These are phyloP conservation scores for Zygosaccharomyces sapae DNA, from an alignment of 1,139 yeast species.

Conservation along the genomic window DNA sequence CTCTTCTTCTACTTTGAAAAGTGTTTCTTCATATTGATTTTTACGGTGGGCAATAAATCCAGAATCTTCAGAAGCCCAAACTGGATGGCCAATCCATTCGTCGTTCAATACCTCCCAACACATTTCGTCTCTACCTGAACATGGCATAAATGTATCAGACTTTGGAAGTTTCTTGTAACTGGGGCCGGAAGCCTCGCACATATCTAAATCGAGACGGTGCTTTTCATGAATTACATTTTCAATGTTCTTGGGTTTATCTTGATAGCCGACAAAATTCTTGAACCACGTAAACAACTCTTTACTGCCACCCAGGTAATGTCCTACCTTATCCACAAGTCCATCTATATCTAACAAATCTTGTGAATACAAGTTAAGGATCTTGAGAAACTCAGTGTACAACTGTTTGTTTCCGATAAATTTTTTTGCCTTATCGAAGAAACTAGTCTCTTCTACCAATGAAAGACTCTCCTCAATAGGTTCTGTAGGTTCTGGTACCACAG, in stretches of 20 bases:
- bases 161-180: conserved; percentile 91
- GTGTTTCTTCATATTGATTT: conserved; percentile 93
- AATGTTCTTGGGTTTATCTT: conserved; percentile 69
- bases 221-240: conserved; percentile 86
- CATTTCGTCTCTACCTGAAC: conserved; percentile 97
- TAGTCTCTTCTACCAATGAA: conserved; percentile 73
- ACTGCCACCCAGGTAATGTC: conserved; percentile 76
- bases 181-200: conserved; percentile 86
- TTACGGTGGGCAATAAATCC: conserved; percentile 97
- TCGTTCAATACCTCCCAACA: conserved; percentile 98
- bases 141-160: conserved; percentile 93
- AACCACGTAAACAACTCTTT: conserved; percentile 86
- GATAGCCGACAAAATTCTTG: conserved; percentile 84
- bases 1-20: conserved; percentile 94
- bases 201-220: conserved; percentile 80
- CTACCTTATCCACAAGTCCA: conserved; percentile 78
- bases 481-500: conserved; percentile 83
- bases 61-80: conserved; percentile 99
- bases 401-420: conserved; percentile 86
- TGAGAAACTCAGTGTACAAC: conserved; percentile 85
- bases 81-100: conserved; percentile 99
- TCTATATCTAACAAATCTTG: conserved; percentile 85
- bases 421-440: conserved; percentile 88
- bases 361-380: conserved; percentile 77
- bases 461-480: conserved; percentile 62